Evolutionary conservation across 202 grass and related monocot genomes (phyloP), one percentile per base, ranked within the genome.

Genomic region (Setaria viridis): DNA sequence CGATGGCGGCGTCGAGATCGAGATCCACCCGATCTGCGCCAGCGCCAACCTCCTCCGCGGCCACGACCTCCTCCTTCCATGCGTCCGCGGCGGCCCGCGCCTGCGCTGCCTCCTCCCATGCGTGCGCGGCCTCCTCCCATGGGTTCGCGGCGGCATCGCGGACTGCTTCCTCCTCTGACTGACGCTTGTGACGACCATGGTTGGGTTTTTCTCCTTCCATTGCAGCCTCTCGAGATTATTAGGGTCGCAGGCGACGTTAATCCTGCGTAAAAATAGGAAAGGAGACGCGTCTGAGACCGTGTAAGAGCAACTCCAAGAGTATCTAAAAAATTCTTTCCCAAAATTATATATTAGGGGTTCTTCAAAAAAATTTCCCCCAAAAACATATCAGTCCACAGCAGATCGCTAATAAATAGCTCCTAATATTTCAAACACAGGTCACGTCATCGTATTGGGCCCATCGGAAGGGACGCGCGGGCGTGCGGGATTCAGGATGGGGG

Each of bases 171-270:
- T 67, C 34, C 14, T 20, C 50, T 32, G 32, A n/a, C 32, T 39
- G 50, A 21, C 2, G 16, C 30, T 76, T 49, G 29, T 33, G 7
- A 4, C 17, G 14, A 5, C 48, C 49, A 2, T 74, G 30, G 15
- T 73, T 4, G 29, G 29, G 72, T 1, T 56, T 75, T 39, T n/a
- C 50, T 76, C 9, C 33, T 19, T 57, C 72, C 72, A 76, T 76
- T 57, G 51, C 11, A 50, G 45, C 30, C 16, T 11, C 9, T 20
- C 72, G 30, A 17, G 29, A 20, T 20, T 19, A 53, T 4, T 2
- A 2, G 6, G 19, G 1, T 19, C 9, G 25, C 13, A 29, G 25
- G 1, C 46, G 13, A 2, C 21, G 13, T 1, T 67, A 17, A 41
- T 67, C 64, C 34, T 47, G 42, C 67, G 10, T 25, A 13, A 50